These are phyloP conservation scores for Blepharisma stoltei DNA, from an alignment of 73 alveolate species.

Conservation along the genomic window DNA sequence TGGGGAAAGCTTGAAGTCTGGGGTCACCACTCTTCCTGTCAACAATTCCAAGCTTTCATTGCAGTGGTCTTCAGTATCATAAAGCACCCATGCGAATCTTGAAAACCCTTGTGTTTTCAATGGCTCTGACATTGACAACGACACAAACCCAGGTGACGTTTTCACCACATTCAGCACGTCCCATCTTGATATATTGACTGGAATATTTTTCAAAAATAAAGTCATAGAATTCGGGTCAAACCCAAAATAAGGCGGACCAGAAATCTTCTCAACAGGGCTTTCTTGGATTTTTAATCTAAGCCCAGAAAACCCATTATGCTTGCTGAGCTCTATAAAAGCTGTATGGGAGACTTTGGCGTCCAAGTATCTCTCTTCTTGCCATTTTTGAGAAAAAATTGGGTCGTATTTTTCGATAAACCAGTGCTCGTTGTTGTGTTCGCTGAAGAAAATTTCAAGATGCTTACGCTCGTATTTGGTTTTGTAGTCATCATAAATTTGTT, in stretches of 20 bases:
- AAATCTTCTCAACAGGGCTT: slow-evolving; percentile 35
- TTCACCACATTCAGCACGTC: slow-evolving; percentile 66
- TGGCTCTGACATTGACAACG: slow-evolving; percentile 88
- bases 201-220: slow-evolving; percentile 65
- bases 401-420: slow-evolving; percentile 92
- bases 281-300: background rate
- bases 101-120: slow-evolving; percentile 72
- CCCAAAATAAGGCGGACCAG: slow-evolving; percentile 71
- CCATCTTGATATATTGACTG: slow-evolving; percentile 71
- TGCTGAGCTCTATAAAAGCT: background rate
- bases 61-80: slow-evolving; percentile 79
- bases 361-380: slow-evolving; percentile 63
- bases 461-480: slow-evolving; percentile 70
- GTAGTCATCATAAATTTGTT: slow-evolving; percentile 73
- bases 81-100: slow-evolving; percentile 88
- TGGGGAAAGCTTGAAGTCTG: slow-evolving; percentile 59
- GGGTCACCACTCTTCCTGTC: slow-evolving; percentile 45
- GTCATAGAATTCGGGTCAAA: slow-evolving; percentile 73
- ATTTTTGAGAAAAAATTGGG: slow-evolving; percentile 59
- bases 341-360: slow-evolving; percentile 41
- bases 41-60: slow-evolving; percentile 48
- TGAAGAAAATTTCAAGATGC: slow-evolving; percentile 73
- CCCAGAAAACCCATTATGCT: slow-evolving; percentile 19
- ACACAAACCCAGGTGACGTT: slow-evolving; percentile 74
- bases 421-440: slow-evolving; percentile 71